Percentiles rank a stretch among this genome's conserved stretches.
Evolutionary conservation across 2,329 filamentous ascomycete species (phyloP).

Genomic region (Aureobasidium sp.): DNA sequence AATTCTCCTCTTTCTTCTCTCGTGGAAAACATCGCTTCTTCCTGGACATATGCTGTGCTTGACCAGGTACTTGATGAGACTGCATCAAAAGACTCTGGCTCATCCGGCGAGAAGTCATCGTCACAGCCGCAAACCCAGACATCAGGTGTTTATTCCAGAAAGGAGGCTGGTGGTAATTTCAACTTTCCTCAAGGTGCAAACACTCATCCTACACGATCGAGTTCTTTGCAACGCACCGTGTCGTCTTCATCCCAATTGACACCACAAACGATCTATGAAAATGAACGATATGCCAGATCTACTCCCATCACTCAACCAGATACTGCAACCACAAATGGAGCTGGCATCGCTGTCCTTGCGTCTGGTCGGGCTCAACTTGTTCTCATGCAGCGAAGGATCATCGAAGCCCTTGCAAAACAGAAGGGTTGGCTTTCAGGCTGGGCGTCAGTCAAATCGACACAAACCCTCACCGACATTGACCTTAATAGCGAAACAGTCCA

Average conservation of each 20-base stretch:
- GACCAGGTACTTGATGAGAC: slow-evolving; percentile 74
- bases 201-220: slow-evolving; percentile 16
- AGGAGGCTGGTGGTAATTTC: slow-evolving; percentile 14
- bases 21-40: slow-evolving; percentile 67
- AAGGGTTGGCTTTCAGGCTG: slow-evolving; percentile 73
- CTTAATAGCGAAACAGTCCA: slow-evolving; percentile 25
- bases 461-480: slow-evolving; percentile 32
- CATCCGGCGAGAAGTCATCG: slow-evolving; percentile 37
- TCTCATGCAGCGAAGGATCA: slow-evolving; percentile 68
- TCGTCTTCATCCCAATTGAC: slow-evolving; percentile 3
- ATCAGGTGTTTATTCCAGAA: background rate
- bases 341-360: slow-evolving; percentile 69
- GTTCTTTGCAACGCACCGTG: slow-evolving; percentile 14
- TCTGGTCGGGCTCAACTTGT: slow-evolving; percentile 77
- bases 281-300: slow-evolving; percentile 7
- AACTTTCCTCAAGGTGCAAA: slow-evolving; percentile 20
- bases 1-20: slow-evolving; percentile 30
- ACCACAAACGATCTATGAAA: slow-evolving; percentile 10
- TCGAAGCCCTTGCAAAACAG: slow-evolving; percentile 66
- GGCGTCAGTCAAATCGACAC: slow-evolving; percentile 36
- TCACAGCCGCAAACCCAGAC: background rate
- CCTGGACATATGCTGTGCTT: slow-evolving; percentile 69
- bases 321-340: slow-evolving; percentile 10
- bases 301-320: slow-evolving; percentile 5
- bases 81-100: slow-evolving; percentile 59